phyloP scores from a whole-genome alignment of 371 early-diverging fungal genomes.

The Mortierella sp. region DNA sequence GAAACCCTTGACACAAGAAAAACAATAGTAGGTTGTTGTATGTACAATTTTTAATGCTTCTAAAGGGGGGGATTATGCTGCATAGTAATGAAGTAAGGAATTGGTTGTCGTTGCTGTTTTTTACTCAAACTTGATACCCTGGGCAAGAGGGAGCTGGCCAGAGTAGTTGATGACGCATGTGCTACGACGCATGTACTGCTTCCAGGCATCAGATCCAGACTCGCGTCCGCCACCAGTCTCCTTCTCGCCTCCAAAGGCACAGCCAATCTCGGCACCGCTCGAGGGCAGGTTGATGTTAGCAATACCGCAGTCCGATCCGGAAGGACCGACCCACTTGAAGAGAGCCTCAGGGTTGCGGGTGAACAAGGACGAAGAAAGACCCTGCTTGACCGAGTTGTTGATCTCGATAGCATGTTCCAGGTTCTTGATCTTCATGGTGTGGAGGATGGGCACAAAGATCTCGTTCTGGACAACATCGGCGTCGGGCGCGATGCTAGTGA shows the following conservation, averaged over 20 bases:
- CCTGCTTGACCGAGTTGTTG: conserved; percentile 95
- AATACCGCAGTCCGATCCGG: conserved; percentile 97
- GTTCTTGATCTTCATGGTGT: conserved; percentile 85
- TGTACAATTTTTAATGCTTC: conserved; percentile 12
- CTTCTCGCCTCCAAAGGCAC: conserved; percentile 98
- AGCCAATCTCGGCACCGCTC: conserved; percentile 98
- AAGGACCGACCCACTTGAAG: conserved; percentile 95
- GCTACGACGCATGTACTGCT: conserved; percentile 80
- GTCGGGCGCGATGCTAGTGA: conserved; percentile 82
- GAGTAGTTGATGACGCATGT: conserved; percentile 84
- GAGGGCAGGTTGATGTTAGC: conserved; percentile 98
- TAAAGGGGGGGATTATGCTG: conserved; percentile 6
- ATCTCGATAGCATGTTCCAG: conserved; percentile 90
- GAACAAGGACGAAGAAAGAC: conserved; percentile 91
- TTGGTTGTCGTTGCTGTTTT: conserved; percentile 1
- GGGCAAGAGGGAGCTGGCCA: conserved; percentile 94
- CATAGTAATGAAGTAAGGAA: background rate
- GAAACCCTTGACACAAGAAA: too few species aligned
- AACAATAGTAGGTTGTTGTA: background rate
- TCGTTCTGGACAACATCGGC: conserved; percentile 92
- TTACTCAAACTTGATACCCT: conserved; percentile 97
- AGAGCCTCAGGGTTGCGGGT: conserved; percentile 85
- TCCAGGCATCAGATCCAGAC: conserved; percentile 95
- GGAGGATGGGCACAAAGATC: conserved; percentile 96
- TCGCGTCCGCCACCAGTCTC: conserved; percentile 98